Percentiles rank a stretch among this genome's conserved stretches.
These are phyloP conservation scores for Setaria viridis DNA, from an alignment of 202 grass and related monocot genomes.

Conservation along the genomic window DNA sequence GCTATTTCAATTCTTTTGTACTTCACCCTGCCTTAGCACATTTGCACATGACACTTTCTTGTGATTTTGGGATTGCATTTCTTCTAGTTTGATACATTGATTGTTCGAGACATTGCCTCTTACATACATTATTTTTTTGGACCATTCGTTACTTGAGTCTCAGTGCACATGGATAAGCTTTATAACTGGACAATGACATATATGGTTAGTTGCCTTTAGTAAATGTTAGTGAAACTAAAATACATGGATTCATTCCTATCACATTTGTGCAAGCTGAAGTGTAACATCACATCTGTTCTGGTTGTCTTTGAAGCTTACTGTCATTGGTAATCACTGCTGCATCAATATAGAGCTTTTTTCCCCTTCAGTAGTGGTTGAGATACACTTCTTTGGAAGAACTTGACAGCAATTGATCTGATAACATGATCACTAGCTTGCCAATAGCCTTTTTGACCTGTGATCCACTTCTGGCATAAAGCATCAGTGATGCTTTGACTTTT, in stretches of 20 bases:
- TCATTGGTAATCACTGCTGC: background rate
- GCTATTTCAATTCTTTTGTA: background rate
- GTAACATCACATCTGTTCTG: too few relatives aligned
- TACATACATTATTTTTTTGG: background rate
- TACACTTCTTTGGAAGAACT: background rate
- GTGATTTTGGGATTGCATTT: background rate
- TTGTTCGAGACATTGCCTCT: too few relatives aligned
- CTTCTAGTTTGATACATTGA: background rate
- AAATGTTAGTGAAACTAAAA: background rate
- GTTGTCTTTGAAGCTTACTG: background rate
- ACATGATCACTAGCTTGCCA: constrained; percentile 11
- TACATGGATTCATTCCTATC: too few relatives aligned
- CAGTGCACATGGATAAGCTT: constrained; percentile 10
- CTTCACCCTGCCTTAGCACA: background rate
- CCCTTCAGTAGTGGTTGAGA: background rate
- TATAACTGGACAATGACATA: background rate
- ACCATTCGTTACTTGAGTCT: background rate
- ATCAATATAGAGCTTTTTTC: background rate
- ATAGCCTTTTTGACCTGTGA: constrained; percentile 11
- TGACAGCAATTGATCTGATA: constrained; percentile 8
- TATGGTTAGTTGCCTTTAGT: background rate
- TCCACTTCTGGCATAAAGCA: constrained; percentile 17
- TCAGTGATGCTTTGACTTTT: constrained; percentile 24
- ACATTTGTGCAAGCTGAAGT: too few relatives aligned
- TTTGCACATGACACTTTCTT: background rate